Evolutionary conservation across 352 stramenopile genomes (phyloP).

Genomic region (Globisporangium emineosum): DNA sequence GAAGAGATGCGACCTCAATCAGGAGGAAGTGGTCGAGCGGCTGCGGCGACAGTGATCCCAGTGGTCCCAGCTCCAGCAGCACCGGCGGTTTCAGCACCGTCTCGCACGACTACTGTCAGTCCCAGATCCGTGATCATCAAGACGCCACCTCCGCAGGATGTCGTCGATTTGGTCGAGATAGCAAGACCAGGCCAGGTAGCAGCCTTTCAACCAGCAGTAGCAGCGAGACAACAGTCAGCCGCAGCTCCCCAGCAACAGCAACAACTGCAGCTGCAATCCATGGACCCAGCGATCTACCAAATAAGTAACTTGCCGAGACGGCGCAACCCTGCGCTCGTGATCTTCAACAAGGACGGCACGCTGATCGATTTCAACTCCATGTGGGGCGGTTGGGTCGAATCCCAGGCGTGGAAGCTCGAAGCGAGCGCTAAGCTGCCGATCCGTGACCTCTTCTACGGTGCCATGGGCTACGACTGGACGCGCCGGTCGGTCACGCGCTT

Average conservation of each 20-base stretch:
- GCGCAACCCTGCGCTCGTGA: constrained; percentile 26
- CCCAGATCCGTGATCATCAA: neutral
- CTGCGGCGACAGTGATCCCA: neutral
- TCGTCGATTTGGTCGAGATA: neutral
- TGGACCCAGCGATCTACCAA: constrained; percentile 4
- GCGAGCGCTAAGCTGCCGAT: constrained; percentile 24
- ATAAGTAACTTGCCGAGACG: constrained; percentile 10
- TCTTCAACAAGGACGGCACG: constrained; percentile 51
- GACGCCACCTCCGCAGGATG: neutral
- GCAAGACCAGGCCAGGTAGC: neutral
- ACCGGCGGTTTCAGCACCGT: neutral
- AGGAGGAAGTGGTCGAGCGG: neutral
- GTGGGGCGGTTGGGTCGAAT: constrained; percentile 44
- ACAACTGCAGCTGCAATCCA: neutral
- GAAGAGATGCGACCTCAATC: neutral
- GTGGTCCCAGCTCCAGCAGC: neutral
- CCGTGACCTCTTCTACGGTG: constrained; percentile 29
- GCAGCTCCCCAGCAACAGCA: neutral
- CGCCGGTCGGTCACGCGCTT: constrained; percentile 23
- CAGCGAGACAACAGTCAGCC: neutral
- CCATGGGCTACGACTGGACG: constrained; percentile 36
- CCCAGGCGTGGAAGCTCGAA: constrained; percentile 33
- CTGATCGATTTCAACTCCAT: constrained; percentile 48
- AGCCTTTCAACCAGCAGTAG: neutral
- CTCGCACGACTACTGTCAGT: neutral